Evolutionary conservation across 2,329 filamentous ascomycete species (phyloP), one percentile per base, ranked within the genome.

Genomic region (Aspergillus fijiensis): DNA sequence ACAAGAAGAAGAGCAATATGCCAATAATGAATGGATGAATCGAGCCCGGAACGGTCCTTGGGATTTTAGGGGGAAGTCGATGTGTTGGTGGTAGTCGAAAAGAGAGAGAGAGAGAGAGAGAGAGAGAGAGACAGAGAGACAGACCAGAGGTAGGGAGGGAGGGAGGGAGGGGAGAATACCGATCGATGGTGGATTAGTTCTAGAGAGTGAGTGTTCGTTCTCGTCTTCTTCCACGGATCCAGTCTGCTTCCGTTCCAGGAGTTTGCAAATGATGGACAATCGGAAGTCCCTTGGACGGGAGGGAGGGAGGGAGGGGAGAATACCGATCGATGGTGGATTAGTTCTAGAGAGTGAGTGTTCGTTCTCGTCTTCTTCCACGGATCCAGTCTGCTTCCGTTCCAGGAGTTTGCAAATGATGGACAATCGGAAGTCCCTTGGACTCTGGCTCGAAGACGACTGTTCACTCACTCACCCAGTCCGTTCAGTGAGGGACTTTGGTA

Each of bases 371-470:
- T 29, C 27, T 35, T 55, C 61, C 61, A 63, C 57, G 61, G 61
- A 63, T 63, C 61, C 59, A 63, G 61, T 62, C 61, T 62, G 53
- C 54, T 51, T 62, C 59, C 54, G 61, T 63, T 60, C 61, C 59
- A 63, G 51, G 54, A 57, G 53, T 42, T n/a, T 42, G 39, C 39
- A n/a, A 5, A 42, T 55, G 48, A 35, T 29, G 42, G 56, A 45
- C 50, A 58, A 47, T 54, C 57, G 51, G 54, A 27, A 60, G 50
- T 55, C 48, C 39, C 53, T 55, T 31, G 31, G 21, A 42, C 11
- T 29, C 33, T 35, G 33, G 33, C 12, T 35, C 2, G 33, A 35
- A 7, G 27, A 9, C 9, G 27, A 35, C 33, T 35, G 12, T 16
- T 35, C 33, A 29, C 7, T 29, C 27, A 29, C 2, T 29, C 27